phyloP scores from a whole-genome alignment of 441 rosid genomes.

The Isatis lusitanica region DNA sequence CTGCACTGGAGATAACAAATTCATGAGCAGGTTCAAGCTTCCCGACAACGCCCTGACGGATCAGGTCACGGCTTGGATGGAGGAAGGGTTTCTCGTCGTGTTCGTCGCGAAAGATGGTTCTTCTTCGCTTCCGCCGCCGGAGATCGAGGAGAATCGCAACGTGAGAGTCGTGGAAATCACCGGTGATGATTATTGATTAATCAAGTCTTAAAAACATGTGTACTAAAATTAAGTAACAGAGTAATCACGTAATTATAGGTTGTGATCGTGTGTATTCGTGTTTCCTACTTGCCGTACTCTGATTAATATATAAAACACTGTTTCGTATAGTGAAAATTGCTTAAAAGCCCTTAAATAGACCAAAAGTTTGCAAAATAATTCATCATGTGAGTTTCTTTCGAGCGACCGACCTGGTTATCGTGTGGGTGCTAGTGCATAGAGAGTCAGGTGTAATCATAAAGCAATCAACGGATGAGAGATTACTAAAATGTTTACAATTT shows the following conservation, averaged over 20 bases:
- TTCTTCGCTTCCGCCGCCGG: background rate
- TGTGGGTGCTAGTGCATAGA: background rate
- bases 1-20: constrained; percentile 43
- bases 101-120: constrained; percentile 38
- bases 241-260: background rate
- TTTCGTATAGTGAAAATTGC: too few relatives aligned
- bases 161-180: constrained; percentile 49
- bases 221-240: background rate
- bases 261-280: background rate
- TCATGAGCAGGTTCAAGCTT: constrained; percentile 49
- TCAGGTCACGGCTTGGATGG: constrained; percentile 49
- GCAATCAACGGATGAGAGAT: constrained; percentile 16
- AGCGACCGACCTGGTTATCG: background rate
- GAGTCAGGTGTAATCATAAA: too few relatives aligned
- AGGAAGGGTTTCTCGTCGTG: constrained; percentile 43
- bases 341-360: too few relatives aligned
- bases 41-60: constrained; percentile 38
- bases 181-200: constrained; percentile 28
- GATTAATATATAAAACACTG: too few relatives aligned
- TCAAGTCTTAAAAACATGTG: background rate
- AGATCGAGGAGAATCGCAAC: constrained; percentile 19
- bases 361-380: too few relatives aligned
- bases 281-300: too few relatives aligned
- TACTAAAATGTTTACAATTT: background rate
- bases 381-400: constrained; percentile 16